phyloP scores from a whole-genome alignment of 2,329 filamentous ascomycete species.

The Arthrinium phaeospermum region DNA sequence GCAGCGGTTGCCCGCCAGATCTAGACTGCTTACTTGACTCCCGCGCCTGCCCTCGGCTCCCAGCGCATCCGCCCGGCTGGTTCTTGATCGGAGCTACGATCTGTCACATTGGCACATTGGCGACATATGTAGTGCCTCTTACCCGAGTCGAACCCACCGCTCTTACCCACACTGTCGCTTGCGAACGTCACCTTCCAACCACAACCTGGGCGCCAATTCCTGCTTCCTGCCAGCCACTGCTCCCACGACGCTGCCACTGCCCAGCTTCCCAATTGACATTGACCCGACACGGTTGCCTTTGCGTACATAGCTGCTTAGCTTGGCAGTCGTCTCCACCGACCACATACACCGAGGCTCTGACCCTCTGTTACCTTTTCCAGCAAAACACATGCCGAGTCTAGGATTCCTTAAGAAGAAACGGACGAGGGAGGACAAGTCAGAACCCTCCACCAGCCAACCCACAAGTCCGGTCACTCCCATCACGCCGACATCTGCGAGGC shows the following conservation, averaged over 20 bases:
- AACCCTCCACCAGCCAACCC: constrained; percentile 70
- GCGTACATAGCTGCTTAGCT: constrained; percentile 15
- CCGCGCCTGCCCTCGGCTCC: constrained; percentile 2
- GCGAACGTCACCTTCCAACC: background rate
- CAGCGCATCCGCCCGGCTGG: constrained; percentile 5
- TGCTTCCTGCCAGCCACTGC: background rate
- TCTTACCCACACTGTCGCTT: constrained; percentile 8
- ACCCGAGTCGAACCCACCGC: constrained; percentile 7
- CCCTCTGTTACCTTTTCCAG: background rate
- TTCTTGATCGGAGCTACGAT: constrained; percentile 17
- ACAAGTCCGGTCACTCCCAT: constrained; percentile 68
- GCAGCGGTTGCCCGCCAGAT: background rate
- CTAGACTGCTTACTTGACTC: background rate
- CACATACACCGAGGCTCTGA: constrained; percentile 8
- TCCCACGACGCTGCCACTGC: background rate
- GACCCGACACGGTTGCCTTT: background rate
- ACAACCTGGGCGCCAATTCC: background rate
- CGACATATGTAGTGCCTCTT: background rate
- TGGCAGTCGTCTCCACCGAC: constrained; percentile 15
- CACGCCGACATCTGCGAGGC: constrained; percentile 59
- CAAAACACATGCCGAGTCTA: constrained; percentile 79
- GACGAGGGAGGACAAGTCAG: constrained; percentile 86
- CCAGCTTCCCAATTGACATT: constrained; percentile 3
- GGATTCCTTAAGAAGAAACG: constrained; percentile 98
- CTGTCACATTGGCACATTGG: constrained; percentile 1